Evolutionary conservation across 2,329 filamentous ascomycete species (phyloP).

Genomic region (Tolypocladium pustulatum): DNA sequence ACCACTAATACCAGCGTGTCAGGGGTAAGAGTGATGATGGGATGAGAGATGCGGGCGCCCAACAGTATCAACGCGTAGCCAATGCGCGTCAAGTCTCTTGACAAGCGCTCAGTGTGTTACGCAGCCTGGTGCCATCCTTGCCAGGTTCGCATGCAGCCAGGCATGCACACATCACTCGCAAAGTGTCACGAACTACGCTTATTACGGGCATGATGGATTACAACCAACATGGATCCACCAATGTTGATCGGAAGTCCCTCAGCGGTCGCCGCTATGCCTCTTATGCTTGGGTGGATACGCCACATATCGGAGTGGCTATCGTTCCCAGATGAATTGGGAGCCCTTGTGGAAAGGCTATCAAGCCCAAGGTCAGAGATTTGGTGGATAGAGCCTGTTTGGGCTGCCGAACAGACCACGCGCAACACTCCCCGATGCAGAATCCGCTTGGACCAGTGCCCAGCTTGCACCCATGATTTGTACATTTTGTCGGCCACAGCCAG

Average conservation of each 20-base stretch:
- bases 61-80: slow-evolving; percentile 1
- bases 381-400: neutral
- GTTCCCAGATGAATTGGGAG: neutral
- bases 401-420: neutral
- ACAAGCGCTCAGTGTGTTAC: slow-evolving; percentile 6
- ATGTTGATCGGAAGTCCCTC: slow-evolving; percentile 9
- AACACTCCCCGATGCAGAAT: neutral
- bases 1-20: neutral
- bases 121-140: slow-evolving; percentile 8
- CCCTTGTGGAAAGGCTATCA: neutral
- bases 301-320: slow-evolving; percentile 5
- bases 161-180: slow-evolving; percentile 4
- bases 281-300: slow-evolving; percentile 6
- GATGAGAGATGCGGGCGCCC: slow-evolving; percentile 2
- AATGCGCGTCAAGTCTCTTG: slow-evolving; percentile 5
- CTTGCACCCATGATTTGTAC: neutral
- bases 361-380: neutral
- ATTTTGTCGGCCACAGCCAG: neutral
- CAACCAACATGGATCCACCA: slow-evolving; percentile 5
- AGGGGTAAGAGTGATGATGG: neutral
- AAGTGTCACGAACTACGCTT: slow-evolving; percentile 7
- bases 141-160: slow-evolving; percentile 7
- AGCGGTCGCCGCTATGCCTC: slow-evolving; percentile 7
- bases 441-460: neutral
- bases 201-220: slow-evolving; percentile 5